phyloP scores from a whole-genome alignment of 2,329 filamentous ascomycete genomes.

The Aspergillus pseudoviridinutans region DNA sequence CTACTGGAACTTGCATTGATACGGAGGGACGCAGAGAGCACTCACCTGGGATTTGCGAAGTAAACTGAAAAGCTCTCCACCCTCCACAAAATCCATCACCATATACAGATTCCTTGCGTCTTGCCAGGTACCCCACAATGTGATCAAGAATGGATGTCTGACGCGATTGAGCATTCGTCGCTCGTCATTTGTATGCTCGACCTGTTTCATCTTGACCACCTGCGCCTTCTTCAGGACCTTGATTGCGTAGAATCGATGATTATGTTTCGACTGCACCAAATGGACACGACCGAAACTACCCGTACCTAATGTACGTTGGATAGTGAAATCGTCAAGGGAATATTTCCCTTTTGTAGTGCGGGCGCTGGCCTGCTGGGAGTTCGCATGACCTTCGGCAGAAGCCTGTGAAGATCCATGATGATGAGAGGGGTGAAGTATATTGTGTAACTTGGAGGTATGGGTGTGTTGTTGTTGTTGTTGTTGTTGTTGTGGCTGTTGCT shows the following conservation, averaged over 20 bases:
- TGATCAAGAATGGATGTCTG: conserved; percentile 96
- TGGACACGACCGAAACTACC: conserved; percentile 97
- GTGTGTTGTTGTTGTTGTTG: conserved; percentile 41
- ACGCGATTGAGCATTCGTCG: conserved; percentile 92
- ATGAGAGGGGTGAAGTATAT: conserved; percentile 69
- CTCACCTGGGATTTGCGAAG: conserved; percentile 85
- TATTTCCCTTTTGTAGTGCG: conserved; percentile 96
- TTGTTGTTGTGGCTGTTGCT: conserved; percentile 14
- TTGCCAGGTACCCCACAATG: conserved; percentile 97
- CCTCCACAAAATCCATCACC: conserved; percentile 99
- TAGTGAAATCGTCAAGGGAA: conserved; percentile 81
- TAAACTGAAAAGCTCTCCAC: conserved; percentile 93
- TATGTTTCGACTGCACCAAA: conserved; percentile 95
- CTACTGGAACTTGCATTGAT: conserved; percentile 1
- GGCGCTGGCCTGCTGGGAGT: conserved; percentile 13
- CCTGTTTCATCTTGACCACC: conserved; percentile 99
- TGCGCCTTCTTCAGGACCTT: conserved; percentile 98
- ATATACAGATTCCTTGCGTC: conserved; percentile 96
- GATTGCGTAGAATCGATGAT: conserved; percentile 95
- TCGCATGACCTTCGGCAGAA: conserved; percentile 23
- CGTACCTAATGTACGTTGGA: conserved; percentile 88
- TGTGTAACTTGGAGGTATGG: conserved; percentile 76
- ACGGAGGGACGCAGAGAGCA: conserved; percentile 15
- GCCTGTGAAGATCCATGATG: conserved; percentile 39
- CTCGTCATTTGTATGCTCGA: conserved; percentile 99